Evolutionary conservation across 257 asterid species (phyloP).

Genomic region (Misopates orontium): DNA sequence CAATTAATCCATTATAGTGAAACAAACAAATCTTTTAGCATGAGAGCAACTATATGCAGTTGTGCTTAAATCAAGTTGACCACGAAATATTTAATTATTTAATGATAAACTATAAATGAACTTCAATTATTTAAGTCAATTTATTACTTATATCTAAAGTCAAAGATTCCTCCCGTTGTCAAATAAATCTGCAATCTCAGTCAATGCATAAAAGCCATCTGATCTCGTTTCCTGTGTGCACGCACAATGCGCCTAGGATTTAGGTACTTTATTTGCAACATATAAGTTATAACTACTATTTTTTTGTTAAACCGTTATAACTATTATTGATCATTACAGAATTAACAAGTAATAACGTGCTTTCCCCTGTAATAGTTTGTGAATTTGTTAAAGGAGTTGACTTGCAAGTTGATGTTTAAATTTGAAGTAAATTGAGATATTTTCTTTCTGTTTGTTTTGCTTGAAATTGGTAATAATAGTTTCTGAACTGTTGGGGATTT

Average conservation of each 20-base stretch:
- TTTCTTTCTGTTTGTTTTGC: neutral
- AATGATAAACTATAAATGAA: neutral
- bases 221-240: neutral
- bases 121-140: neutral
- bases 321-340: neutral
- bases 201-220: conserved; percentile 22
- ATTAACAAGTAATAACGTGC: too few species aligned
- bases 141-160: neutral
- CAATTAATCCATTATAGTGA: too few species aligned
- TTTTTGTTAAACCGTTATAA: neutral
- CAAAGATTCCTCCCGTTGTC: neutral
- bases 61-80: conserved; percentile 12
- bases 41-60: too few species aligned
- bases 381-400: too few species aligned
- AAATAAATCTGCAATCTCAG: neutral
- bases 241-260: conserved; percentile 28
- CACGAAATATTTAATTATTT: neutral
- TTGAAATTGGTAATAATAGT: neutral
- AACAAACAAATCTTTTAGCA: too few species aligned
- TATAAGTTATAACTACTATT: neutral
- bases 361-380: too few species aligned
- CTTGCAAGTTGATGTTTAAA: too few species aligned
- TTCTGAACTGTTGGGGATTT: too few species aligned
- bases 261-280: neutral
- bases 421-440: too few species aligned